A percentile compares a stretch with the other conserved stretches of the same genome.
Evolutionary conservation across 1,284 basidiomycete species (phyloP).

Genomic region (Microbotryum violaceum): DNA sequence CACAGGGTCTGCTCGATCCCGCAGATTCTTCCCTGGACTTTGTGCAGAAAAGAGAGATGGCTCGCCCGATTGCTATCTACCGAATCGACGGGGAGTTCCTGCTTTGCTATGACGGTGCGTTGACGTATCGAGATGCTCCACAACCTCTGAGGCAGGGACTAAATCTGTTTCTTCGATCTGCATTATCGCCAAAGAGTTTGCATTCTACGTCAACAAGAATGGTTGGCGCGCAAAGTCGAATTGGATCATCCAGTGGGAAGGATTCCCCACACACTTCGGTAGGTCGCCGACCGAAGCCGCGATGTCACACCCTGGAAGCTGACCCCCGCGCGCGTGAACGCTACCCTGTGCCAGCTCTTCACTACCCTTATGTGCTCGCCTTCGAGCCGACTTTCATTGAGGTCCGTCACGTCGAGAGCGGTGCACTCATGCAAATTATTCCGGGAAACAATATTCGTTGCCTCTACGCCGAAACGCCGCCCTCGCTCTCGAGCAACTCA

Average conservation of each 20-base stretch:
- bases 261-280: slow-evolving; percentile 88
- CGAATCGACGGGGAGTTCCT: slow-evolving; percentile 94
- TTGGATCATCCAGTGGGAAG: slow-evolving; percentile 97
- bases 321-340: not conserved
- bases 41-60: slow-evolving; percentile 78
- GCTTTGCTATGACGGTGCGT: slow-evolving; percentile 89
- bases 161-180: too few species aligned
- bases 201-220: slow-evolving; percentile 97
- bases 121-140: not conserved
- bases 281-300: slow-evolving; percentile 37
- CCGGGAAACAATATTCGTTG: slow-evolving; percentile 68
- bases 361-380: slow-evolving; percentile 93
- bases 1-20: slow-evolving; percentile 91
- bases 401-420: slow-evolving; percentile 90
- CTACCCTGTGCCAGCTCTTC: slow-evolving; percentile 57
- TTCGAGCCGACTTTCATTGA: slow-evolving; percentile 97
- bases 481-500: slow-evolving; percentile 49
- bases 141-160: not conserved
- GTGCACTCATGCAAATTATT: slow-evolving; percentile 87
- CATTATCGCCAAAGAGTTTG: slow-evolving; percentile 62
- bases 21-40: slow-evolving; percentile 87
- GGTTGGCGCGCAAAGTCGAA: slow-evolving; percentile 83
- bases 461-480: slow-evolving; percentile 87
- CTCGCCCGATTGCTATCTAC: slow-evolving; percentile 93
- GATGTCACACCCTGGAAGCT: not conserved